Evolutionary conservation across 257 asterid genomes (phyloP), one percentile per base, ranked within the genome.

Genomic region (Petunia axillaris): DNA sequence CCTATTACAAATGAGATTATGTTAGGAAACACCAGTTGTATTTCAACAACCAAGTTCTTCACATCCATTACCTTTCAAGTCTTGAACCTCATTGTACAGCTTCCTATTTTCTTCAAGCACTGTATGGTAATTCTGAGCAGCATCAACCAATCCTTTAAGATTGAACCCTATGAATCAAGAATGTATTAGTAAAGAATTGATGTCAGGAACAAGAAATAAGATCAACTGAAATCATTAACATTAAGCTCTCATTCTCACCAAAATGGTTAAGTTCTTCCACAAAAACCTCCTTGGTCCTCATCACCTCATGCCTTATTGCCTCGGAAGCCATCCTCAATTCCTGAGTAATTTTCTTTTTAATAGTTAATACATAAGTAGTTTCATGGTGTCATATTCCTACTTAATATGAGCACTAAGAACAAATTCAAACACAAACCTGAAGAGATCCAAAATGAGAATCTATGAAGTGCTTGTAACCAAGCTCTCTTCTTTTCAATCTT

Each of bases 31-130:
- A 25, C 25, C 25, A 25, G 25, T 25, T 25, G 25, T 25, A 25
- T 25, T 25, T 25, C 25, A 25, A 25, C 25, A 25, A 25, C 25
- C 25, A 25, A 25, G 25, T 25, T 25, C 25, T 39, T 40, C 64
- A 78, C 73, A 65, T 40, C 44, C 84, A 80, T 63, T 74, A 93
- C 98, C 98, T 94, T 94, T 94, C 86, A 94, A 88, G 88, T 94
- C 98, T 87, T 94, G 98, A 80, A 94, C 97, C 87, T 94, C 98
- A 46, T 94, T 94, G 87, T 92, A 94, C 80, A 94, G 80, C 85
- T 87, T 94, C 57, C 97, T 89, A 75, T 94, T 94, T 87, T 94
- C 97, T 50, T 89, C 92, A 82, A 92, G 92, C 82, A 94, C 91
- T 6, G 87, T 83, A 81, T 92, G 94, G 83, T 91, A 91, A 85